Conservation (phyloP, 202 grass and related monocot species). For the Musa balbisiana region DNA sequence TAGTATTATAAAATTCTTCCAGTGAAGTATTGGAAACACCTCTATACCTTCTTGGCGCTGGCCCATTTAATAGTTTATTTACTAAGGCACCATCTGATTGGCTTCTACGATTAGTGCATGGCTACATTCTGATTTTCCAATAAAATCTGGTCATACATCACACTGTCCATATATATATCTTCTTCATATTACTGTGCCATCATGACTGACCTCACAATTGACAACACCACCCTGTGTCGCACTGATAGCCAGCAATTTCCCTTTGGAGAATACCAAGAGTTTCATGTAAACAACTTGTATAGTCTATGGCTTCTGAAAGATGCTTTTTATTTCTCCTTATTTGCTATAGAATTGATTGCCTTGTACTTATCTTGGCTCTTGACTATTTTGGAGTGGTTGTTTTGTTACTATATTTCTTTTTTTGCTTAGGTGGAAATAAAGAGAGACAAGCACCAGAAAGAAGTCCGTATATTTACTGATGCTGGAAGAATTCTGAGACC, state of each 20-base stretch:
- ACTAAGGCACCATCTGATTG: background rate
- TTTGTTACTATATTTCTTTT: slow-evolving; percentile 16
- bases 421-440: slow-evolving; percentile 88
- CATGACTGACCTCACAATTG: background rate
- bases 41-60: background rate
- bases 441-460: slow-evolving; percentile 67
- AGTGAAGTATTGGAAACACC: background rate
- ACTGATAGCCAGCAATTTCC: background rate
- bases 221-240: no score
- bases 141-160: background rate
- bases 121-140: background rate
- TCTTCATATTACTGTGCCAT: background rate
- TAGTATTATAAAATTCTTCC: background rate
- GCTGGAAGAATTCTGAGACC: slow-evolving; percentile 81
- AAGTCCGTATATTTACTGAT: slow-evolving; percentile 91
- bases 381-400: background rate
- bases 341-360: background rate
- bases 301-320: background rate
- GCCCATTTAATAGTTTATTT: background rate
- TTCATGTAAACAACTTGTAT: background rate
- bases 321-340: background rate
- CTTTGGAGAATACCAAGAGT: background rate
- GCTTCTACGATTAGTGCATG: no score
- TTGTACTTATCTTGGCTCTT: background rate
- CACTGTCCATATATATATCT: background rate